Evolutionary conservation across 768 basidiomycete species (phyloP), one percentile per base, ranked within the genome.

Genomic region (Agrocybe pediades): DNA sequence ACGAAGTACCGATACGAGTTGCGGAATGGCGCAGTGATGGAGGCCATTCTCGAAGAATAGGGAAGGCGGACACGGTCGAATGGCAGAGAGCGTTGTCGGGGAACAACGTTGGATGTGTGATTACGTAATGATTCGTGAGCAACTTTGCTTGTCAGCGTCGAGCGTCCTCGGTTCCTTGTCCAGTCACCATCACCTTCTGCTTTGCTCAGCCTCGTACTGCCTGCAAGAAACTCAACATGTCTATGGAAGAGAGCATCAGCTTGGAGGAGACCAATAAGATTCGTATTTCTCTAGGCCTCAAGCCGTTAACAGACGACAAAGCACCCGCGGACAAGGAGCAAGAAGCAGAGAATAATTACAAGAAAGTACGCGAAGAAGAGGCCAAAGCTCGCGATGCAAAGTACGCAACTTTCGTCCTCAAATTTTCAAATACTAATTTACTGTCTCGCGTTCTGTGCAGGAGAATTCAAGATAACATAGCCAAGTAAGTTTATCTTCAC

Each of bases 201-300:
- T 61, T 63, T 59, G 62, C 65, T 58, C 61, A 63, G 68, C 44
- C 40, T 26, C 24, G 51, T 60, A 40, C 47, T 41, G 40, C 46
- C 56, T 49, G 43, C 47, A 41, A 58, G 44, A 41, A 26, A 19
- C 41, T 53, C 65, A 72, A 57, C 54, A 83, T 81, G 78, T 80
- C 86, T 16, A 86, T 90, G 88, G 88, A 92, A 76, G 85, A 91
- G 71, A 87, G 90, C 60, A 89, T 96, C 67, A 90, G 89, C 65
- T 82, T 96, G 66, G 93, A 95, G 65, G 93, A 95, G 78, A 95
- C 94, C 30, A 95, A 95, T 80, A 95, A 90, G 73, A 91, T 97
- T 69, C 92, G 97, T 74, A 84, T 96, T 54, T 89, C 88, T 4
- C 81, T 97, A 33, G 97, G 97, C 59, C 86, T 99, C 54, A 92